Conservation (phyloP, 2,329 filamentous ascomycete species). For the Corinectria fuckeliana region DNA sequence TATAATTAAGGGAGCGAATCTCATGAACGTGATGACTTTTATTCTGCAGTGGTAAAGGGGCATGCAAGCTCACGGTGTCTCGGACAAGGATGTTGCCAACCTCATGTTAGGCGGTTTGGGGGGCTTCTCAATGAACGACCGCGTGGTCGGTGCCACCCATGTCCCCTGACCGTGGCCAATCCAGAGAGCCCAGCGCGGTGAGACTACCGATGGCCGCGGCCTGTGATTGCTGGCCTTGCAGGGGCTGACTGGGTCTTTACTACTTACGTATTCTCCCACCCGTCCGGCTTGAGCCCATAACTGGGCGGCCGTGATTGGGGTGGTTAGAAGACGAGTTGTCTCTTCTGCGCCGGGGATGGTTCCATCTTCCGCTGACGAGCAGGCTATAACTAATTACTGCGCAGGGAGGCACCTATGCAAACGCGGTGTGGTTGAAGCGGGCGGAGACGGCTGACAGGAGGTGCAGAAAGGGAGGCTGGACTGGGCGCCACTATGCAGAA, state of each 20-base stretch:
- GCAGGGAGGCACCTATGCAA: too few species aligned
- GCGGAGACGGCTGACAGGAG: conserved; percentile 13
- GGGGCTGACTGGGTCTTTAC: background rate
- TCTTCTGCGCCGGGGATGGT: background rate
- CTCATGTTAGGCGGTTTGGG: conserved; percentile 14
- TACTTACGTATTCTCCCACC: too few species aligned
- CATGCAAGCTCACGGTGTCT: conserved; percentile 38
- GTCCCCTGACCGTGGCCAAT: conserved; percentile 26
- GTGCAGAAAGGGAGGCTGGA: conserved; percentile 13
- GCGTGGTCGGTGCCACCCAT: conserved; percentile 39
- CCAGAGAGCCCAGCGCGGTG: conserved; percentile 27
- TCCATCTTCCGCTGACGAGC: background rate
- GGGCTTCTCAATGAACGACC: conserved; percentile 25
- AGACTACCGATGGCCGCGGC: conserved; percentile 31
- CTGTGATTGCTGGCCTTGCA: conserved; percentile 23
- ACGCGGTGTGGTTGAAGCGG: background rate
- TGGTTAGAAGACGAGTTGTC: background rate
- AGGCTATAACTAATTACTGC: too few species aligned
- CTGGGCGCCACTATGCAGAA: conserved; percentile 16
- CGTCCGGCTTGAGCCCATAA: conserved; percentile 1
- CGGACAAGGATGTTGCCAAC: conserved; percentile 32
- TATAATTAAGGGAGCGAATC: too few species aligned
- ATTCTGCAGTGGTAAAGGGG: conserved; percentile 40
- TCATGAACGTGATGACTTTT: conserved; percentile 13
- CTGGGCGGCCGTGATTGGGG: too few species aligned